Conservation (phyloP, 2,329 filamentous ascomycete species). For the Grosmannia huntii region DNA sequence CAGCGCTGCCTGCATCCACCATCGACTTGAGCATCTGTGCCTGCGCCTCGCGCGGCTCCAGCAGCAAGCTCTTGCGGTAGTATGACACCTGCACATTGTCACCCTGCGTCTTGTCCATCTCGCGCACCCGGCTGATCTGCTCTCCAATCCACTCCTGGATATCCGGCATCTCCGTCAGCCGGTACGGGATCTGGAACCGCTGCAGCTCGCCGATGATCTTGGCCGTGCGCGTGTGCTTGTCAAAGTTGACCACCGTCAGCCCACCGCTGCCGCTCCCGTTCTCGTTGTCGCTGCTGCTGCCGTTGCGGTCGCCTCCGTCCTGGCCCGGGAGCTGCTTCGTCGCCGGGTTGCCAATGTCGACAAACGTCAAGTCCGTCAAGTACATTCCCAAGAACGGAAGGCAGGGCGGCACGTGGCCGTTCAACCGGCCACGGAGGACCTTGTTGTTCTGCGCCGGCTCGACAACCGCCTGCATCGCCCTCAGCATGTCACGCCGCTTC, state of each 20-base stretch:
- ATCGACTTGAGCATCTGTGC: conserved; percentile 17
- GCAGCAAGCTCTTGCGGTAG: conserved; percentile 71
- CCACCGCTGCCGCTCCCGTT: conserved; percentile 41
- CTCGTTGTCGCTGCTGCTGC: background rate
- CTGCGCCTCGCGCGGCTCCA: conserved; percentile 61
- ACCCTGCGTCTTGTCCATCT: conserved; percentile 33
- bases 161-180: conserved; percentile 68
- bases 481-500: conserved; percentile 71
- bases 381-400: conserved; percentile 95
- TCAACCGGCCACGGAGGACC: conserved; percentile 67
- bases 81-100: conserved; percentile 46
- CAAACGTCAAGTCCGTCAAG: conserved; percentile 88
- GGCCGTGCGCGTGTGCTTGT: conserved; percentile 89
- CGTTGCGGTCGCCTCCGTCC: conserved; percentile 23
- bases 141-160: conserved; percentile 86
- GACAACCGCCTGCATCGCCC: conserved; percentile 69
- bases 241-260: conserved; percentile 85
- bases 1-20: conserved; percentile 14
- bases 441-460: conserved; percentile 88
- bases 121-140: conserved; percentile 66
- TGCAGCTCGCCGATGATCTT: conserved; percentile 94
- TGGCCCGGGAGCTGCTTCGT: conserved; percentile 58
- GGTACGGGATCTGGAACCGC: conserved; percentile 89
- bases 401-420: conserved; percentile 80
- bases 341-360: conserved; percentile 84